These are phyloP conservation scores for Colletotrichum liaoningense DNA, from an alignment of 2,329 filamentous ascomycete genomes.

Conservation along the genomic window DNA sequence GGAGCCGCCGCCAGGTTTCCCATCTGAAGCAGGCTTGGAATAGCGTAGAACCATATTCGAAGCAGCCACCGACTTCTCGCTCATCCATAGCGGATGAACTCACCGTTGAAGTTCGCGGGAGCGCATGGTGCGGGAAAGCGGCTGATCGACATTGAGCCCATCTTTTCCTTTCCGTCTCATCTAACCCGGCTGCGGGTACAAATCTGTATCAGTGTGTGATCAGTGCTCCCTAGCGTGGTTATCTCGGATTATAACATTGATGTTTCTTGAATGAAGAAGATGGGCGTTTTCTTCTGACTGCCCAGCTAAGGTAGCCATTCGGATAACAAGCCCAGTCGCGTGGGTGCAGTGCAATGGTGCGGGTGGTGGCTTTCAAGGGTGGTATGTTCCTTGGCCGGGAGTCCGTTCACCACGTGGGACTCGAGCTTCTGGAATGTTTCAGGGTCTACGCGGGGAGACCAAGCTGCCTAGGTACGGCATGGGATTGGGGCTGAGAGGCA, in stretches of 20 bases:
- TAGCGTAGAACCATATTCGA: background rate
- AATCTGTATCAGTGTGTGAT: background rate
- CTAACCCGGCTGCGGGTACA: background rate
- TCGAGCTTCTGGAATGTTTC: constrained; percentile 32
- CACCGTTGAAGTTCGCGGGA: background rate
- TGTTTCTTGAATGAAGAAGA: constrained; percentile 1
- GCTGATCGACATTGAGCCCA: background rate
- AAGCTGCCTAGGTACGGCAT: no score
- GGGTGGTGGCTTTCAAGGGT: background rate
- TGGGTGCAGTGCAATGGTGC: background rate
- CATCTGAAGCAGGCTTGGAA: background rate
- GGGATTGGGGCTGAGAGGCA: background rate
- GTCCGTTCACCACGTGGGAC: constrained; percentile 20
- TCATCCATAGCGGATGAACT: background rate
- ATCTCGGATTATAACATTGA: background rate
- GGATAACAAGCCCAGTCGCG: background rate
- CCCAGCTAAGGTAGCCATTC: background rate
- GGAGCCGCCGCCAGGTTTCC: background rate
- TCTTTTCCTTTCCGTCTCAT: background rate
- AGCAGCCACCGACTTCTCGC: background rate
- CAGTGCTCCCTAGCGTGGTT: background rate
- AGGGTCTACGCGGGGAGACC: background rate
- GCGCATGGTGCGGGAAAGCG: background rate
- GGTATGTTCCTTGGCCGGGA: background rate
- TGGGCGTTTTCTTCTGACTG: background rate